A percentile compares a stretch with the other conserved stretches of the same genome.
Conservation (phyloP, 495 filamentous ascomycete species). For the Peziza echinospora region DNA sequence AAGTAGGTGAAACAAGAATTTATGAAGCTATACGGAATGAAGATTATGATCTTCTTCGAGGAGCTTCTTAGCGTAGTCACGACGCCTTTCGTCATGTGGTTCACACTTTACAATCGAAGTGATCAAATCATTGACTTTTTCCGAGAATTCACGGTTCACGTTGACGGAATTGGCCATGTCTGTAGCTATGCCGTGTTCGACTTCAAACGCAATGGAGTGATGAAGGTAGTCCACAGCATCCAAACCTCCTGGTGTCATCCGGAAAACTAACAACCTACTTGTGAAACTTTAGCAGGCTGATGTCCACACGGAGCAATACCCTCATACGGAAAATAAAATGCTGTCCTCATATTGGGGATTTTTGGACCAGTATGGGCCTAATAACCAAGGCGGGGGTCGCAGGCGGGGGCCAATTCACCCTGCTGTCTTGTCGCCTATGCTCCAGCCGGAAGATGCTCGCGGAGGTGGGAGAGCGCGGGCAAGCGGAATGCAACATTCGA, state of each 20-base stretch:
- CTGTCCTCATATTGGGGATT: slow-evolving; percentile 84
- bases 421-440: slow-evolving; percentile 12
- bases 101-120: slow-evolving; percentile 67
- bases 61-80: slow-evolving; percentile 82
- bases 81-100: slow-evolving; percentile 74
- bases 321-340: slow-evolving; percentile 93
- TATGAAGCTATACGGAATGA: slow-evolving; percentile 65
- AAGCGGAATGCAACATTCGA: slow-evolving; percentile 9
- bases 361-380: slow-evolving; percentile 56
- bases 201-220: slow-evolving; percentile 39
- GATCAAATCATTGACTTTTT: slow-evolving; percentile 95
- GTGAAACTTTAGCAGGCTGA: no score
- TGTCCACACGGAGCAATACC: slow-evolving; percentile 75
- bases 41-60: slow-evolving; percentile 73
- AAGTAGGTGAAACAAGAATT: slow-evolving; percentile 49
- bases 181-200: slow-evolving; percentile 97
- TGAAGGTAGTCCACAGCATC: slow-evolving; percentile 36
- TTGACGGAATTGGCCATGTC: slow-evolving; percentile 86
- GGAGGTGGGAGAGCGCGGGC: slow-evolving; percentile 1
- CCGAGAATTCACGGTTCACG: slow-evolving; percentile 87
- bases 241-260: slow-evolving; percentile 9
- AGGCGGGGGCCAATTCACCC: slow-evolving; percentile 2
- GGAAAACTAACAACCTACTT: no score
- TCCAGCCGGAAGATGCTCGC: slow-evolving; percentile 11
- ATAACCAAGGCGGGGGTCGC: background rate